Conservation (phyloP, 2,329 filamentous ascomycete genomes). For the Alternaria triticina region DNA sequence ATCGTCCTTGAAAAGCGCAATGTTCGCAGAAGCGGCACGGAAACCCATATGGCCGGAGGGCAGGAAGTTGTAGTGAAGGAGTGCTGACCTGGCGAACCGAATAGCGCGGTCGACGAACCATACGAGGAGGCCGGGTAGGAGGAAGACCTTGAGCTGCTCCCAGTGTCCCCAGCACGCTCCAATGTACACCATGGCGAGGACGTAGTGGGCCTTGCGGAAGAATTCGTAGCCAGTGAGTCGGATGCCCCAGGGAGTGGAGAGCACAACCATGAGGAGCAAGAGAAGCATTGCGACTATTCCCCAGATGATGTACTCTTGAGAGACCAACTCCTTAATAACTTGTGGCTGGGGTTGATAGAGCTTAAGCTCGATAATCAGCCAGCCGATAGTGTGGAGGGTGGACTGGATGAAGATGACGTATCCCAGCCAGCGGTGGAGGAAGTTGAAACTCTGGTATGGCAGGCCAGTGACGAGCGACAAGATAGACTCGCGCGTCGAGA, state of each 20-base stretch:
- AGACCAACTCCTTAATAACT: slow-evolving; percentile 63
- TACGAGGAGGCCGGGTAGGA: slow-evolving; percentile 62
- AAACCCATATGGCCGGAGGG: slow-evolving; percentile 41
- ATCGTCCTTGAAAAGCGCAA: slow-evolving; percentile 46
- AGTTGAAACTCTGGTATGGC: slow-evolving; percentile 76
- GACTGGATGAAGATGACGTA: slow-evolving; percentile 75
- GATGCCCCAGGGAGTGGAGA: slow-evolving; percentile 67
- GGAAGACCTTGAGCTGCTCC: slow-evolving; percentile 59
- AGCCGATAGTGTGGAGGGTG: slow-evolving; percentile 72
- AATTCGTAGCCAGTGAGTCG: slow-evolving; percentile 75
- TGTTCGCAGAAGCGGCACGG: slow-evolving; percentile 32
- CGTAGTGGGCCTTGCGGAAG: slow-evolving; percentile 76
- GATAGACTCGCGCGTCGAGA: slow-evolving; percentile 73
- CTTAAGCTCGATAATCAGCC: slow-evolving; percentile 69
- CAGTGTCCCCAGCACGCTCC: slow-evolving; percentile 80
- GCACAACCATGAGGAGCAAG: slow-evolving; percentile 65
- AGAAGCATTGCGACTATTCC: slow-evolving; percentile 72
- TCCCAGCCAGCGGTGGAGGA: slow-evolving; percentile 69
- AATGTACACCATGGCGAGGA: slow-evolving; percentile 75
- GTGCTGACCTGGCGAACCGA: slow-evolving; percentile 62
- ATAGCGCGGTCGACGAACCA: slow-evolving; percentile 69
- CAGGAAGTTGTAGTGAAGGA: slow-evolving; percentile 62
- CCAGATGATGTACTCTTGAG: slow-evolving; percentile 73
- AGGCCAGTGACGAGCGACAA: slow-evolving; percentile 74
- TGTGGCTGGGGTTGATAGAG: slow-evolving; percentile 76